Percentiles rank a stretch among this genome's conserved stretches.
phyloP scores from a whole-genome alignment of 1,284 basidiomycete genomes.

The Pseudozyma hubeiensis region DNA sequence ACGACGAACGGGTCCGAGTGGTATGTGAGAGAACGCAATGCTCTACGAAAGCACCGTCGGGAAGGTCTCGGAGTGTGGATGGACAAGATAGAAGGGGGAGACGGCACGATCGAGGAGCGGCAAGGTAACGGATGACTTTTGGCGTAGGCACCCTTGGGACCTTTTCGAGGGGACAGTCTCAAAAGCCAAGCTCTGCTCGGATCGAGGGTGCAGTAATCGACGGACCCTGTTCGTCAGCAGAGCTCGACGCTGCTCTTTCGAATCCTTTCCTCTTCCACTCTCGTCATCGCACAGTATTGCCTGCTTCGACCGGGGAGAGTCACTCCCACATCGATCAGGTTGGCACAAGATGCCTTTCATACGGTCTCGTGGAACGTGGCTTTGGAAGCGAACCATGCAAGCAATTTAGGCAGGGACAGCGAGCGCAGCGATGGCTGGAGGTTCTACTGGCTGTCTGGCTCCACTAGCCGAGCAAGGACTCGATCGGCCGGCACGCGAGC shows the following conservation, averaged over 20 bases:
- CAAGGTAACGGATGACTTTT: background rate
- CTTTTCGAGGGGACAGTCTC: conserved; percentile 1
- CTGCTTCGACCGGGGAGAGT: too few relatives aligned
- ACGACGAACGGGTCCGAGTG: too few relatives aligned
- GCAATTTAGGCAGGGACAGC: background rate
- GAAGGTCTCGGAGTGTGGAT: too few relatives aligned
- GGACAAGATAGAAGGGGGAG: background rate
- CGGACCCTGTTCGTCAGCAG: conserved; percentile 5
- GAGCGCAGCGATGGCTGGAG: background rate
- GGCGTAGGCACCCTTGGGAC: background rate
- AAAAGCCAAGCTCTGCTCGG: background rate
- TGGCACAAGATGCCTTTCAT: background rate
- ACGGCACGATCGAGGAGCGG: background rate
- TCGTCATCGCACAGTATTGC: background rate
- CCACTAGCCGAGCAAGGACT: conserved; percentile 4
- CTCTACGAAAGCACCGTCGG: too few relatives aligned
- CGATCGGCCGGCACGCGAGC: conserved; percentile 2
- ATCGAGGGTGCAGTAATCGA: conserved; percentile 1
- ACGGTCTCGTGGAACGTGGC: background rate
- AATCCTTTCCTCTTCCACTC: background rate
- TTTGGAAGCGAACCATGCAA: background rate
- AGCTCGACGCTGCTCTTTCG: background rate
- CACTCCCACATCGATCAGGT: too few relatives aligned
- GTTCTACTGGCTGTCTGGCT: background rate
- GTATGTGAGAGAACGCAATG: too few relatives aligned